Percentiles rank a stretch among this genome's conserved stretches.
These are phyloP conservation scores for Mercurialis annua DNA, from an alignment of 345 rosid species.

Conservation along the genomic window DNA sequence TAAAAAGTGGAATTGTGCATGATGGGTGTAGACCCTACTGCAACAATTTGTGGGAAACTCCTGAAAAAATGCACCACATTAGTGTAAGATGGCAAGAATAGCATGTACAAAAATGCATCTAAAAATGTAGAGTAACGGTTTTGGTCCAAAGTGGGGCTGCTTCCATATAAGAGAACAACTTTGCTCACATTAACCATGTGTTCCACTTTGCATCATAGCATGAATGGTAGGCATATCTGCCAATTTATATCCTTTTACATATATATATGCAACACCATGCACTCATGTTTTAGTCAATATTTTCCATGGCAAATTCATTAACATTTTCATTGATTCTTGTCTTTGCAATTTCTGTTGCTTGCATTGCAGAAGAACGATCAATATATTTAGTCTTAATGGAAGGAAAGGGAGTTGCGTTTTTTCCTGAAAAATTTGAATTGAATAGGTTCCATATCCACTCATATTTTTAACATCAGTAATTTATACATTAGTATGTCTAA, in stretches of 20 bases:
- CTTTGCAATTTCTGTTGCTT: conserved; percentile 20
- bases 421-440: conserved; percentile 11
- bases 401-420: conserved; percentile 55
- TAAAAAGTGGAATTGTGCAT: background rate
- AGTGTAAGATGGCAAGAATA: background rate
- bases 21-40: background rate
- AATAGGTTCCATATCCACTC: conserved; percentile 35
- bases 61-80: too few species aligned
- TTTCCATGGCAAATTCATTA: conserved; percentile 1
- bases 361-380: conserved; percentile 37
- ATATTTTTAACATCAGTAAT: too few species aligned
- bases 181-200: conserved; percentile 30
- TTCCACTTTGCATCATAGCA: background rate
- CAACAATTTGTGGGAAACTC: background rate
- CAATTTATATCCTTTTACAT: background rate
- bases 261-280: background rate
- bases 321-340: conserved; percentile 19
- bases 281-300: background rate
- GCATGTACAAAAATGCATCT: conserved; percentile 1
- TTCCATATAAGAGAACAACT: conserved; percentile 8
- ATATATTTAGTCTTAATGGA: conserved; percentile 63
- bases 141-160: background rate
- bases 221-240: background rate
- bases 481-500: too few species aligned
- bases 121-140: conserved; percentile 7